These are phyloP conservation scores for Calocybe gangraenosa DNA, from an alignment of 768 basidiomycete genomes.

Conservation along the genomic window DNA sequence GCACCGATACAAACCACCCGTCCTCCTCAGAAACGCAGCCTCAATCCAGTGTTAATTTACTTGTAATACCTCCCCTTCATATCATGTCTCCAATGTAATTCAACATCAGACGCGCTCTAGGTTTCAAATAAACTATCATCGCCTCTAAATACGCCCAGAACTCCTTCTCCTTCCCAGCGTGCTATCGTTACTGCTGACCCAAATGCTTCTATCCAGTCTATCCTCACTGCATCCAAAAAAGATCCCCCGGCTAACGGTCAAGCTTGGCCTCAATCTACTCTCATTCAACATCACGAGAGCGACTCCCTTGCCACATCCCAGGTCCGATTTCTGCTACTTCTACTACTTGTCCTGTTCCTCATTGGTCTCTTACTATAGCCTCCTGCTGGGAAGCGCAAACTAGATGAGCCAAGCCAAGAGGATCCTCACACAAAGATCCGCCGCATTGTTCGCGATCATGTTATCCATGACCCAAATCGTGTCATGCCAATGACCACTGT, in stretches of 20 bases:
- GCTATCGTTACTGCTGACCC: constrained; percentile 31
- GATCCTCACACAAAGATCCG: constrained; percentile 76
- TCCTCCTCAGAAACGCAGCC: constrained; percentile 17
- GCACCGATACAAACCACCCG: constrained; percentile 15
- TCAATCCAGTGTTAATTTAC: constrained; percentile 22
- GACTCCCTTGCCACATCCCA: constrained; percentile 28
- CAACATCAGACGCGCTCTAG: constrained; percentile 26
- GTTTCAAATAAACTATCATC: constrained; percentile 23
- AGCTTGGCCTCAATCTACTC: constrained; percentile 27
- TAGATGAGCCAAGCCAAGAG: constrained; percentile 62
- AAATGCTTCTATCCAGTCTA: constrained; percentile 45
- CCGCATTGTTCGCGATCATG: constrained; percentile 79
- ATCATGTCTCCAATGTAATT: constrained; percentile 20
- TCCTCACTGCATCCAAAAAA: constrained; percentile 48
- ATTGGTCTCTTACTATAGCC: constrained; percentile 20
- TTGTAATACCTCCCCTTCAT: constrained; percentile 27
- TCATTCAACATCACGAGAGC: constrained; percentile 25
- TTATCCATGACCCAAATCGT: constrained; percentile 69
- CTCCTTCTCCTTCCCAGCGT: constrained; percentile 20
- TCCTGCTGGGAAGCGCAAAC: constrained; percentile 67
- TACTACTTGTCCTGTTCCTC: constrained; percentile 2
- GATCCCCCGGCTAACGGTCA: constrained; percentile 35
- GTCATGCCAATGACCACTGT: constrained; percentile 89
- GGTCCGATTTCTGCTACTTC: constrained; percentile 28
- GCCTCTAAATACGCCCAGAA: constrained; percentile 19